Evolutionary conservation across 2,329 filamentous ascomycete species (phyloP), one percentile per base, ranked within the genome.

Genomic region (Graphilbum ipis-grandicollis): DNA sequence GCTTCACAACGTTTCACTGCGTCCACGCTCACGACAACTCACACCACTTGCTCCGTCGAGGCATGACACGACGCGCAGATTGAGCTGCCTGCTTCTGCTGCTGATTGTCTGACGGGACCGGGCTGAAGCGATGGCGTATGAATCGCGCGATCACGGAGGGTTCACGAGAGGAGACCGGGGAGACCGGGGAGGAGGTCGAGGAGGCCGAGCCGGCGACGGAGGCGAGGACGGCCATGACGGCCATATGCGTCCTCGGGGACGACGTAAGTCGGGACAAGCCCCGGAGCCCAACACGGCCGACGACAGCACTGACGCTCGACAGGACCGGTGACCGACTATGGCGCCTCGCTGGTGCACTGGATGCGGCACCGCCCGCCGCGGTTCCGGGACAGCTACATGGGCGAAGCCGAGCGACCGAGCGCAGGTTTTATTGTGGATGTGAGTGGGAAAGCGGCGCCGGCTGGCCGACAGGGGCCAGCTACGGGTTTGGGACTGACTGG

Each of bases 241-340:
- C 10, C 45, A 40, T 39, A 36, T 32, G 26, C 37, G 46, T 4
- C 41, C 42, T 1, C 33, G 46, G 15, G 46, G 46, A 39, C 39
- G 46, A 25, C 43, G 45, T 47, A 34, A 41, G 45, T 44, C 10
- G 18, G 17, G 5, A 10, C 5, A 10, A 14, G 12, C n/a, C n/a
- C n/a, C n/a, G n/a, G n/a, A n/a, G n/a, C n/a, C n/a, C n/a, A n/a
- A n/a, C n/a, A n/a, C n/a, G n/a, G n/a, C n/a, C n/a, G n/a, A n/a
- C n/a, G n/a, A n/a, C n/a, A n/a, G n/a, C n/a, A n/a, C n/a, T n/a
- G n/a, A n/a, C n/a, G n/a, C n/a, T 14, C 18, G 6, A 14, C 35
- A 93, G 84, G 85, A 44, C 80, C 85, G 32, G 83, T 93, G 13
- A 94, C 86, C 32, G 86, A 94, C 57, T 93, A 93, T 67, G 80